phyloP scores from a whole-genome alignment of 2,329 filamentous ascomycete genomes.

The Nemania sp. region DNA sequence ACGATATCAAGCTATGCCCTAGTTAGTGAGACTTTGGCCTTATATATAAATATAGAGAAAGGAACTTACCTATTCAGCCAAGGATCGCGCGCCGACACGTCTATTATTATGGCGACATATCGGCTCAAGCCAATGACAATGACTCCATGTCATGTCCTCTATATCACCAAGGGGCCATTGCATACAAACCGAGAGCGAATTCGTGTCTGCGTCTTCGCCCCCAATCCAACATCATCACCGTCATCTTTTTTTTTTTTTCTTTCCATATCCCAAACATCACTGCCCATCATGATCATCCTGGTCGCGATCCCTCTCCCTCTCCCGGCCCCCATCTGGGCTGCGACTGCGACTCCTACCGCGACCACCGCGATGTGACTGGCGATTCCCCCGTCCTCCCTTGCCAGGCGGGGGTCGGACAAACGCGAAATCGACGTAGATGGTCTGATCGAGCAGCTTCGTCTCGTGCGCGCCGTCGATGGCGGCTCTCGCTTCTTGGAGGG shows the following conservation, averaged over 20 bases:
- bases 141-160: constrained; percentile 23
- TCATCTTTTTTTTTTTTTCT: background rate
- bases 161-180: background rate
- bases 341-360: constrained; percentile 61
- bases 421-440: constrained; percentile 83
- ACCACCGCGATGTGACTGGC: constrained; percentile 54
- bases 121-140: constrained; percentile 46
- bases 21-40: constrained; percentile 19
- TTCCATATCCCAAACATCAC: background rate
- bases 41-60: background rate
- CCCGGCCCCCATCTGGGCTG: constrained; percentile 55
- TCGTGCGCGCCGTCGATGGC: constrained; percentile 84
- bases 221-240: background rate
- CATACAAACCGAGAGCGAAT: background rate
- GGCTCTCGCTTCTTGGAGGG: constrained; percentile 81
- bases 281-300: constrained; percentile 44
- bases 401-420: constrained; percentile 83
- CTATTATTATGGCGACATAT: constrained; percentile 50
- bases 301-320: constrained; percentile 26
- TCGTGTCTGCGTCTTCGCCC: background rate
- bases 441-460: constrained; percentile 84
- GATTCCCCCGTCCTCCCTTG: constrained; percentile 60
- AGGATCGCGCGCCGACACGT: constrained; percentile 48
- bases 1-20: constrained; percentile 6
- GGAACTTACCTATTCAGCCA: constrained; percentile 34